Conservation (phyloP, 352 stramenopile species). For the Peronospora destructor region DNA sequence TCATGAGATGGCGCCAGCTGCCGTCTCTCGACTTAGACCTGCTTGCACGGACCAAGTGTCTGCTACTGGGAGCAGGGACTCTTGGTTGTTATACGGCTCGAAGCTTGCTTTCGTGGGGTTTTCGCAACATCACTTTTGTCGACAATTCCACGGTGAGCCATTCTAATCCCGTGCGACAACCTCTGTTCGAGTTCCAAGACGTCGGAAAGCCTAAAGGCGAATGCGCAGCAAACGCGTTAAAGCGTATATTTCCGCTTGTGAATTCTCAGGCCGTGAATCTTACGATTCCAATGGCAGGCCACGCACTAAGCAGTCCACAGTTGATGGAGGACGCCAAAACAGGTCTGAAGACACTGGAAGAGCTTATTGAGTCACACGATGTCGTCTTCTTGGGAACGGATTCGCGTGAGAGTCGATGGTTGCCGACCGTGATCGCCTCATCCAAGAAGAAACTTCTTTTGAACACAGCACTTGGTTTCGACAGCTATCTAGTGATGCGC, state of each 20-base stretch:
- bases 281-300: conserved; percentile 98
- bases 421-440: conserved; percentile 93
- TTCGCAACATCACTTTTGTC: conserved; percentile 95
- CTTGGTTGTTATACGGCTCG: conserved; percentile 96
- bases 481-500: conserved; percentile 97
- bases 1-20: conserved; percentile 98
- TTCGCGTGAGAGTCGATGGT: conserved; percentile 96
- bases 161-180: conserved; percentile 97
- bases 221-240: conserved; percentile 89
- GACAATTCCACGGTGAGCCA: conserved; percentile 96
- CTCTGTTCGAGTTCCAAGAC: conserved; percentile 93
- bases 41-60: conserved; percentile 88
- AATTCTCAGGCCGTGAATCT: conserved; percentile 83
- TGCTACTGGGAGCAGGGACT: conserved; percentile 93
- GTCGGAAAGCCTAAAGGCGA: conserved; percentile 91
- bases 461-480: conserved; percentile 87
- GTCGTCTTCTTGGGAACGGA: conserved; percentile 97
- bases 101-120: conserved; percentile 94
- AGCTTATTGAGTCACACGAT: conserved; percentile 90
- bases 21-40: conserved; percentile 90
- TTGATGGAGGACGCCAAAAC: conserved; percentile 57
- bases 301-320: conserved; percentile 68
- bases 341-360: conserved; percentile 75
- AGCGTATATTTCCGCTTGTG: conserved; percentile 90
- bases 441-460: conserved; percentile 88